Base-by-base conservation (phyloP, 306 rosid species). In the Sesbania bispinosa region DNA sequence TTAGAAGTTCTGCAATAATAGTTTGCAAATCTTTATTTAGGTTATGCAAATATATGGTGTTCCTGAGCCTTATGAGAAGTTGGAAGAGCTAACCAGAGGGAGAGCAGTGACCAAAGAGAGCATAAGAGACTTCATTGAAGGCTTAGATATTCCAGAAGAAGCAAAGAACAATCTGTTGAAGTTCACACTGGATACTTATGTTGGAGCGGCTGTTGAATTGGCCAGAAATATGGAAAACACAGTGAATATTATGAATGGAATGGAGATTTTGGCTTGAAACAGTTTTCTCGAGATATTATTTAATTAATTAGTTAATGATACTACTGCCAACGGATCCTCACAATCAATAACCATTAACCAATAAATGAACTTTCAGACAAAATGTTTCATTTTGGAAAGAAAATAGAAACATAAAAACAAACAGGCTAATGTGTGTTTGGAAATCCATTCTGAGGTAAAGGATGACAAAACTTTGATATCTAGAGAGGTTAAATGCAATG, bases 21-120 rank as follows among this genome's bases (percentile, higher is more conserved):
- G 33, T 39, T 61, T 75, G 42, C 71, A 5, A 65, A 62, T 73
- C 10, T 55, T 62, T 15, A 33, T 68, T 20, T 38, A 91, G 96
- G 97, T 94, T 39, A 94, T 94, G 97, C 85, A 96, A 77, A 84
- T 97, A 86, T 87, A 86, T 10, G 97, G 88, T 73, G 93, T 94
- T 79, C 95, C 99, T 0, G 97, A 93, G 85, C 97, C 99, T 9
- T 94, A 94, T 53, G 97, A 94, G 81, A 94, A 91, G 86, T 74
- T 94, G 20, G 90, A 94, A 76, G 91, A 75, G 52, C 85, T 89
- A 61, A 94, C 99, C 11, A 87, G 97, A 83, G 99, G 99, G 35
- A 87, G 84, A 80, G 82, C 90, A 11, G 96, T 94, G 4, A 87
- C 86, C 4, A 68, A 79, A 78, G 97, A 94, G 68, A 86, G 96